phyloP scores from a whole-genome alignment of 2,329 filamentous ascomycete genomes.

The Calonectria leucothoes region DNA sequence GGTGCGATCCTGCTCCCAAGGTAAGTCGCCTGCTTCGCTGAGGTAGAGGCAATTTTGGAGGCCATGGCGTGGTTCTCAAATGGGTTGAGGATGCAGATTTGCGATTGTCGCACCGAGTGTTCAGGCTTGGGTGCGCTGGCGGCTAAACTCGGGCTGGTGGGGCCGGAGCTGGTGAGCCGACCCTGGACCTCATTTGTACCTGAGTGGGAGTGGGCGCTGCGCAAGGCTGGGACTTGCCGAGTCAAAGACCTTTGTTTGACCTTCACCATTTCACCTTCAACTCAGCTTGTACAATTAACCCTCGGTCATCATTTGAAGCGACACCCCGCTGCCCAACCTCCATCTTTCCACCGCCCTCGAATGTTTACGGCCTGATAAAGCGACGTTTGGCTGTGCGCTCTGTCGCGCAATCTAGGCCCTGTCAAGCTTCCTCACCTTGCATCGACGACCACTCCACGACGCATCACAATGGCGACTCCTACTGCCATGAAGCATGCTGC shows the following conservation, averaged over 20 bases:
- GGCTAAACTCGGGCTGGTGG: conserved; percentile 19
- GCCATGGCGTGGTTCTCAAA: neutral
- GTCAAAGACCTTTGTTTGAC: conserved; percentile 4
- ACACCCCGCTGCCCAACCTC: neutral
- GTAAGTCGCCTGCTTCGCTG: conserved; percentile 12
- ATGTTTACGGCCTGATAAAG: conserved; percentile 5
- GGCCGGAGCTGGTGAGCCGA: conserved; percentile 1
- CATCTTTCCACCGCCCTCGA: neutral
- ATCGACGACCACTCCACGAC: neutral
- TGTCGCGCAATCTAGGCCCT: conserved; percentile 15
- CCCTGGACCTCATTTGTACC: neutral
- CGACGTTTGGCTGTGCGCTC: conserved; percentile 17
- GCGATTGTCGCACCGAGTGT: neutral
- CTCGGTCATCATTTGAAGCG: conserved; percentile 10
- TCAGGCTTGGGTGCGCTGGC: neutral
- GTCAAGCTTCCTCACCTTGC: neutral
- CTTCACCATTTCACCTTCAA: neutral
- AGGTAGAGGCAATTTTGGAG: neutral
- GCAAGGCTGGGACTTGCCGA: conserved; percentile 3
- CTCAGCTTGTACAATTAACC: neutral
- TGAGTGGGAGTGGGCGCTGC: neutral
- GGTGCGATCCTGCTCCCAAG: conserved; percentile 33
- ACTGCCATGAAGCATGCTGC: conserved; percentile 60
- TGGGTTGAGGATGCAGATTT: neutral
- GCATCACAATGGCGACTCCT: conserved; percentile 59